Percentiles rank a stretch among this genome's conserved stretches.
Conservation (phyloP, 306 rosid species). For the Corylus americana region DNA sequence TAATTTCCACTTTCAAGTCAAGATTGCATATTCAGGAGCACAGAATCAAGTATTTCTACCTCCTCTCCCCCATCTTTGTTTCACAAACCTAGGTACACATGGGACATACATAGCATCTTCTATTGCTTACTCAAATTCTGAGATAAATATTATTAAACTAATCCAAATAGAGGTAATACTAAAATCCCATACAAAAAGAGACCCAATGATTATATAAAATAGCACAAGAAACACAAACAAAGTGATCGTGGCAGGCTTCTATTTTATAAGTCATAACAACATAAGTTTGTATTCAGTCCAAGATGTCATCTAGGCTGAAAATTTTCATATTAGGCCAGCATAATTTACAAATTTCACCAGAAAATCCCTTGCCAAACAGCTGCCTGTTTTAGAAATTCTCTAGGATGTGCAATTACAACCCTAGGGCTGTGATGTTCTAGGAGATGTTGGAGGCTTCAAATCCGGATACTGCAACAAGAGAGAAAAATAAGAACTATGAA, state of each 20-base stretch:
- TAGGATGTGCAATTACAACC: slow-evolving; percentile 28
- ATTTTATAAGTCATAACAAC: slow-evolving; percentile 25
- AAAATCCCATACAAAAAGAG: slow-evolving; percentile 35
- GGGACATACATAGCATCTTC: background rate
- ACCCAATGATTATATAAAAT: slow-evolving; percentile 29
- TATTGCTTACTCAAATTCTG: slow-evolving; percentile 35
- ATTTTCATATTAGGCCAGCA: slow-evolving; percentile 27
- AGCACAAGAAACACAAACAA: slow-evolving; percentile 18
- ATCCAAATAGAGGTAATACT: slow-evolving; percentile 32
- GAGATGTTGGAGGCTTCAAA: slow-evolving; percentile 96
- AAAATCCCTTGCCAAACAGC: slow-evolving; percentile 20
- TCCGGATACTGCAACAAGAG: slow-evolving; percentile 82
- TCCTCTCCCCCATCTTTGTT: background rate
- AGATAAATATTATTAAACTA: slow-evolving; percentile 21
- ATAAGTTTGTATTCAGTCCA: slow-evolving; percentile 23
- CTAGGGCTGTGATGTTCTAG: slow-evolving; percentile 88
- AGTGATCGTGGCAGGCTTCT: slow-evolving; percentile 22
- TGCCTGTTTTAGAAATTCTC: slow-evolving; percentile 26
- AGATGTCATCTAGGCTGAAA: background rate
- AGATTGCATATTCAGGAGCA: background rate
- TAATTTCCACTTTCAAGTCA: background rate
- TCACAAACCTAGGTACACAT: slow-evolving; percentile 13
- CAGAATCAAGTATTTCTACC: background rate
- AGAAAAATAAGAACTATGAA: background rate
- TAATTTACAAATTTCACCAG: slow-evolving; percentile 23